These are phyloP conservation scores for Tricholoma sp. DNA, from an alignment of 768 basidiomycete species.

Conservation along the genomic window DNA sequence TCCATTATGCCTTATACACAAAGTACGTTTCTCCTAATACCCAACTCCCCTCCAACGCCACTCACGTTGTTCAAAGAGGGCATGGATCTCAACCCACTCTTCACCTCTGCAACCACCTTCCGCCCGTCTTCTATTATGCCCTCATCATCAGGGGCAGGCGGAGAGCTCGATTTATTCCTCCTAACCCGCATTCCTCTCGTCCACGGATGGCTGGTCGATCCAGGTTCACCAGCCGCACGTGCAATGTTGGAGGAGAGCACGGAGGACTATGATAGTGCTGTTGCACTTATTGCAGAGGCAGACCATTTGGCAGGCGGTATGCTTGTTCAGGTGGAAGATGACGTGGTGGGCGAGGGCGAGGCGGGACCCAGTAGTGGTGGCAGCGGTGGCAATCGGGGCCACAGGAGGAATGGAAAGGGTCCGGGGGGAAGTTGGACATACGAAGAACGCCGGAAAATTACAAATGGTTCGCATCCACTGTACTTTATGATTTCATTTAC, in stretches of 20 bases:
- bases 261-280: constrained; percentile 70
- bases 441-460: constrained; percentile 58
- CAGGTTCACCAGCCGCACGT: constrained; percentile 51
- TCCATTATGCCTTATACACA: constrained; percentile 75
- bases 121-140: constrained; percentile 42
- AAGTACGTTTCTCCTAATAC: constrained; percentile 38
- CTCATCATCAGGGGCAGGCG: constrained; percentile 33
- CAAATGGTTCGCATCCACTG: constrained; percentile 50
- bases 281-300: constrained; percentile 72
- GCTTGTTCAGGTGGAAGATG: constrained; percentile 33
- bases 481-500: background rate
- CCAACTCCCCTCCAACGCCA: background rate
- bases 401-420: background rate
- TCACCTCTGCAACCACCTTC: constrained; percentile 67
- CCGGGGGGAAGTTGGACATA: constrained; percentile 32
- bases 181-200: constrained; percentile 77
- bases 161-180: constrained; percentile 83
- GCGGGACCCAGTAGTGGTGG: constrained; percentile 13
- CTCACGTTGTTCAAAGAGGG: constrained; percentile 47
- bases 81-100: constrained; percentile 85
- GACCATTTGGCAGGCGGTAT: constrained; percentile 66
- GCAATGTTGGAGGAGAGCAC: constrained; percentile 40
- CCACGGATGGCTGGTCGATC: constrained; percentile 88
- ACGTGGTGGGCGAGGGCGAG: constrained; percentile 25
- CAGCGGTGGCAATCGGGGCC: constrained; percentile 2